Evolutionary conservation across 139 green algal species (phyloP), one percentile per base, ranked within the genome.

Genomic region (Chlamydomonas sp.): DNA sequence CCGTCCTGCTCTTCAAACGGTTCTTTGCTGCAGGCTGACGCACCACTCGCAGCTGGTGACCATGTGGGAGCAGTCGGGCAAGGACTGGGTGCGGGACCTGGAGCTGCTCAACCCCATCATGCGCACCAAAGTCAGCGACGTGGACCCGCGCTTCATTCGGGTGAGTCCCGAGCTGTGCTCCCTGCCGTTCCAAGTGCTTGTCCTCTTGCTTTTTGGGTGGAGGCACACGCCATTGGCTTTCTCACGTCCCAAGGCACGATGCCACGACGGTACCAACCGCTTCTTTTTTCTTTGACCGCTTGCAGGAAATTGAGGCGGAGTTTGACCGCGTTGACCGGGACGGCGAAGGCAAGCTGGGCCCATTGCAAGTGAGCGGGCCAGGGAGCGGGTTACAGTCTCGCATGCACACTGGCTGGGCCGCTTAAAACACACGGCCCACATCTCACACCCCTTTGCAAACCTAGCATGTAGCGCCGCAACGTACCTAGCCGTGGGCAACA

Each of bases 41-140:
- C 78, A 8, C 18, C 69, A 69, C 69, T 5, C 18, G 18, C 59
- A 79, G 67, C 69, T 81, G 6, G 83, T 87, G 8, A 73, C 74
- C 14, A 80, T 49, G 75, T 88, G 85, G 83, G 59, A 18, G 20
- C 20, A 7, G 17, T 63, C 77, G 20, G 88, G 78, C 67, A 67
- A 77, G 59, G 83, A 60, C 4, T 89, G 89, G 77, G 84, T 92
- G 75, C 72, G 87, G 69, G 62, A 72, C 17, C 77, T 90, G 17
- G 80, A 90, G 73, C 20, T 16, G 67, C 80, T 90, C 7, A 92
- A 92, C 85, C 77, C 67, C 31, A 77, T 31, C 15, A 76, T 88
- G 83, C n/a, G 63, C 60, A 73, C 72, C 61, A 79, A 84, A 17
- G 64, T 69, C 10, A 12, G 10, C 10, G 9, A 12, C 64, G 12